These are phyloP conservation scores for Elsinoe perseae DNA, from an alignment of 2,329 filamentous ascomycete species.

Conservation along the genomic window DNA sequence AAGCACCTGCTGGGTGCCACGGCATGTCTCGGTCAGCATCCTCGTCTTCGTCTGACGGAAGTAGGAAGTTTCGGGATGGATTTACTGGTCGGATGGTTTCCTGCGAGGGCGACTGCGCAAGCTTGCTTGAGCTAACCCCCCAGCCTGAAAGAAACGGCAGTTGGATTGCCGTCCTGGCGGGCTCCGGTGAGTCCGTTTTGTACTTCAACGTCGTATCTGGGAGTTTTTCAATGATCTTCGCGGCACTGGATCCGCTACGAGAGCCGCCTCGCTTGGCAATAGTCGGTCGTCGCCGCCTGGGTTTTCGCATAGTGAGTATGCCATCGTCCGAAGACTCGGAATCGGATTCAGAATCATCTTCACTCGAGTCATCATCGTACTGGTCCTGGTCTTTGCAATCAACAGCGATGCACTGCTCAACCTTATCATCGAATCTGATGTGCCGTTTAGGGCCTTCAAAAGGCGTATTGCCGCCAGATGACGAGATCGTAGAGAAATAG, in stretches of 20 bases:
- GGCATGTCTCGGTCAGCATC: slow-evolving; percentile 40
- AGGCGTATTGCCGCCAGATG: slow-evolving; percentile 62
- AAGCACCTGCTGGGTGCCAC: slow-evolving; percentile 37
- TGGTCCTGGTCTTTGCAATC: slow-evolving; percentile 75
- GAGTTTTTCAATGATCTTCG: slow-evolving; percentile 80
- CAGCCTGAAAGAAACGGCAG: slow-evolving; percentile 38
- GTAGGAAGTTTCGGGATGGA: slow-evolving; percentile 56
- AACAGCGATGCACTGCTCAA: slow-evolving; percentile 90
- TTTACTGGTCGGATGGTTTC: slow-evolving; percentile 70
- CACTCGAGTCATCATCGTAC: slow-evolving; percentile 47
- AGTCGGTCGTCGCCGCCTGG: slow-evolving; percentile 44
- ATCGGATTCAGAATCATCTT: slow-evolving; percentile 41
- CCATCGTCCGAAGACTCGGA: slow-evolving; percentile 55
- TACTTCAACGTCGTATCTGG: slow-evolving; percentile 85
- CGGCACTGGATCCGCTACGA: slow-evolving; percentile 49
- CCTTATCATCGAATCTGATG: slow-evolving; percentile 94
- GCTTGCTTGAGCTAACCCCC: slow-evolving; percentile 27
- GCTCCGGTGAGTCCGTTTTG: slow-evolving; percentile 65
- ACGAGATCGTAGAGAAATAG: slow-evolving; percentile 53
- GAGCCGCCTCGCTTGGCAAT: slow-evolving; percentile 40
- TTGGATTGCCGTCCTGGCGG: slow-evolving; percentile 32
- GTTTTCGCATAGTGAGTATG: slow-evolving; percentile 72
- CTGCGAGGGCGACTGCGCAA: slow-evolving; percentile 70
- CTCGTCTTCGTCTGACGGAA: slow-evolving; percentile 40
- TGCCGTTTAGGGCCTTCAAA: slow-evolving; percentile 62